These are phyloP conservation scores for Colletotrichum sp. DNA, from an alignment of 2,329 filamentous ascomycete species.

Conservation along the genomic window DNA sequence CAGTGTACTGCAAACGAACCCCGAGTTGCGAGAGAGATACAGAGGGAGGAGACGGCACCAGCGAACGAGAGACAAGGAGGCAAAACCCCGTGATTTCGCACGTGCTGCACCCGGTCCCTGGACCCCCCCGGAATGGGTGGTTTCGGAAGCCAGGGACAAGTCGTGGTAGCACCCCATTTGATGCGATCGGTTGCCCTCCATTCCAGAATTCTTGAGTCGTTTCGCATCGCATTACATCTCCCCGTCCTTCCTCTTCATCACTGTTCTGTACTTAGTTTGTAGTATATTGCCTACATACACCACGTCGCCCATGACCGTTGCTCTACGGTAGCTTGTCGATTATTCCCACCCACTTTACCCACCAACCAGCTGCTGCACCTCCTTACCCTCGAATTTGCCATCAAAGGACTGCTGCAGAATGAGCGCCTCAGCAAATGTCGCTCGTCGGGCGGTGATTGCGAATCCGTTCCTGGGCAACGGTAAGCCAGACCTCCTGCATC, in stretches of 20 bases:
- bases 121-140: conserved; percentile 6
- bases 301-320: not conserved
- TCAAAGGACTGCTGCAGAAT: conserved; percentile 35
- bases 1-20: not conserved
- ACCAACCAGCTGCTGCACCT: not conserved
- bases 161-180: conserved; percentile 20
- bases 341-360: not conserved
- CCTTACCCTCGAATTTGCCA: not conserved
- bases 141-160: conserved; percentile 22
- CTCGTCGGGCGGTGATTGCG: conserved; percentile 58
- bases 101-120: conserved; percentile 7
- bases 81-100: conserved; percentile 15
- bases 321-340: not conserved
- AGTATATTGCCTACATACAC: not conserved
- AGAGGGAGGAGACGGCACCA: not conserved
- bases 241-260: conserved; percentile 14
- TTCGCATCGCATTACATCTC: conserved; percentile 15
- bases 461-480: conserved; percentile 57
- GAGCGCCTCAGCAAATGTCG: conserved; percentile 62
- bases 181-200: conserved; percentile 21
- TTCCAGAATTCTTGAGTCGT: conserved; percentile 16
- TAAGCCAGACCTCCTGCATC: conserved; percentile 34
- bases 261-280: conserved; percentile 1
- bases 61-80: not conserved
- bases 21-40: not conserved